Conservation (phyloP, 768 basidiomycete genomes). For the Naganishia vishniacii region DNA sequence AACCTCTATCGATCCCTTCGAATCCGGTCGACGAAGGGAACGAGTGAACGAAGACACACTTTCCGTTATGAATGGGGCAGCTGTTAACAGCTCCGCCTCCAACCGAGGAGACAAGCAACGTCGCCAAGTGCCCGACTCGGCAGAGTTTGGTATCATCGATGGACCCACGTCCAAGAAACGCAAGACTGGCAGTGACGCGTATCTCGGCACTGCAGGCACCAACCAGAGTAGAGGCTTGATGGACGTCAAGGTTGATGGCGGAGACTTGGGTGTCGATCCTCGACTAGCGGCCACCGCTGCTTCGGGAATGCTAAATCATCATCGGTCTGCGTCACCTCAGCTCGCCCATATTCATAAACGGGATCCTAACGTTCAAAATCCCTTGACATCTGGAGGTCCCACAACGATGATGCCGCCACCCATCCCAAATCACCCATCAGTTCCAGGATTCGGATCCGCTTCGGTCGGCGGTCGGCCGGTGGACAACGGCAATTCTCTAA, state of each 20-base stretch:
- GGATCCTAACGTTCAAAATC: neutral
- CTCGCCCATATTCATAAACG: neutral
- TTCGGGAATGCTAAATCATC: neutral
- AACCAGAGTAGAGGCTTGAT: conserved; percentile 3
- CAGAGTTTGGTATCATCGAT: neutral
- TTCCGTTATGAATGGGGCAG: neutral
- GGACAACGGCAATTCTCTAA: neutral
- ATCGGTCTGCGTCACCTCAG: conserved; percentile 11
- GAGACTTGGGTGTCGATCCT: neutral
- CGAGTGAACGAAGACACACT: neutral
- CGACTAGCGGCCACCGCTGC: neutral
- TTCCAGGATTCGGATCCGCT: neutral
- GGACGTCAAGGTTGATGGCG: conserved; percentile 16
- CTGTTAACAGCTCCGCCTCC: neutral
- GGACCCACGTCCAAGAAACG: conserved; percentile 3
- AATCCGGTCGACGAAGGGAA: conserved; percentile 8
- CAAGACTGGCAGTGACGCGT: conserved; percentile 8
- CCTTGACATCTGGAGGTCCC: neutral
- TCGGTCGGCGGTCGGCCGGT: neutral
- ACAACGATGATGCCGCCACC: neutral
- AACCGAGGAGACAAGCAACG: conserved; percentile 16
- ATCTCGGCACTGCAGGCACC: neutral
- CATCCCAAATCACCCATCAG: neutral
- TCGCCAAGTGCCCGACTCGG: neutral
- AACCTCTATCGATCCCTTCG: conserved; percentile 27